These are phyloP conservation scores for Penicillium digitatum DNA, from an alignment of 2,329 filamentous ascomycete species.

Conservation along the genomic window DNA sequence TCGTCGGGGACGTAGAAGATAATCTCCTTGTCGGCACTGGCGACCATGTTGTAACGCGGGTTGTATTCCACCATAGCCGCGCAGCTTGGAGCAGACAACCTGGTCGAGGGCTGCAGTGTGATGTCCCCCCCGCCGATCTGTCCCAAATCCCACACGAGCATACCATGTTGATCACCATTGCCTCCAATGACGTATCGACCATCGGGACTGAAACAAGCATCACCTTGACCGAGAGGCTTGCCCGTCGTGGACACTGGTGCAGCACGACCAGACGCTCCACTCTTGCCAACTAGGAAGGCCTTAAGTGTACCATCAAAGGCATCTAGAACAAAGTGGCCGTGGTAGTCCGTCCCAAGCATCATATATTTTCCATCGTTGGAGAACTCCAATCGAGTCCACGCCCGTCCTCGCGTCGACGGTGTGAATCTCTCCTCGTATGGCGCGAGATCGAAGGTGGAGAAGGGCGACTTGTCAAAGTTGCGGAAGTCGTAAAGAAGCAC, in stretches of 20 bases:
- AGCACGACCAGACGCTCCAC: slow-evolving; percentile 47
- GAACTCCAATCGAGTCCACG: slow-evolving; percentile 89
- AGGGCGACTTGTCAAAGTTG: slow-evolving; percentile 89
- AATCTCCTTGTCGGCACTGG: slow-evolving; percentile 80
- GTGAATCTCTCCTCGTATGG: slow-evolving; percentile 54
- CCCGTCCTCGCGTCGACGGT: slow-evolving; percentile 46
- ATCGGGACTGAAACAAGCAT: slow-evolving; percentile 85
- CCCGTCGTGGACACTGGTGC: slow-evolving; percentile 52
- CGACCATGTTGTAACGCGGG: slow-evolving; percentile 85
- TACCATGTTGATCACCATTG: slow-evolving; percentile 61
- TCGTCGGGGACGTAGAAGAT: slow-evolving; percentile 74
- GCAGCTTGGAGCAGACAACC: slow-evolving; percentile 51
- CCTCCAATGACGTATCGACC: slow-evolving; percentile 84
- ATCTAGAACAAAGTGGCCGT: slow-evolving; percentile 88
- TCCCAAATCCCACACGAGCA: slow-evolving; percentile 82
- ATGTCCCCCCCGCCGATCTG: slow-evolving; percentile 52
- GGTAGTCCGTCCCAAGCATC: slow-evolving; percentile 76
- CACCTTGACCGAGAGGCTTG: slow-evolving; percentile 57
- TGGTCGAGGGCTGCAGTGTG: slow-evolving; percentile 45
- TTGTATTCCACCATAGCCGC: slow-evolving; percentile 79
- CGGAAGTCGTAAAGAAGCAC: slow-evolving; percentile 88
- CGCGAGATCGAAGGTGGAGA: slow-evolving; percentile 75
- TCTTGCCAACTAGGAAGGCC: slow-evolving; percentile 60
- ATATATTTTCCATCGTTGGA: slow-evolving; percentile 91
- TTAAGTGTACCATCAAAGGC: slow-evolving; percentile 80